Evolutionary conservation across 495 filamentous ascomycete species (phyloP), one percentile per base, ranked within the genome.

Genomic region (Penicillium arizonense): DNA sequence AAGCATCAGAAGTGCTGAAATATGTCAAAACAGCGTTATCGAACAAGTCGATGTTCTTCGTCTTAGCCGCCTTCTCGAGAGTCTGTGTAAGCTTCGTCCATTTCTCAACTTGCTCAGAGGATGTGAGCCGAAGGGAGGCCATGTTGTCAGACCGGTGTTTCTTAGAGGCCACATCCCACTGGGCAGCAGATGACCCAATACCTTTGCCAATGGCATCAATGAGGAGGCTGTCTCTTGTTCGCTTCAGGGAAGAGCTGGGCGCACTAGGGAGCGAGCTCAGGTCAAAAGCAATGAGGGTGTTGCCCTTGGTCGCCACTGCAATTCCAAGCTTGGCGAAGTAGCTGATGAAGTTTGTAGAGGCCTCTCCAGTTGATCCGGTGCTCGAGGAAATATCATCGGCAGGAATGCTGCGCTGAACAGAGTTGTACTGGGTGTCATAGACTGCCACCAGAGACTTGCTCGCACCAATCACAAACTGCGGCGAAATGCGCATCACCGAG

Each of bases 181-280:
- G 65, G 0, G 67, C 53, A 39, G 65, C 60, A 13, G 72, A 73
- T 33, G 65, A 69, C 30, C 63, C 70, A 32, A 73, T 73, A 36
- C 76, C 75, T 18, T 83, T 82, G 4, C 87, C 84, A 56, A 90
- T 82, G 1, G 87, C 85, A 59, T 89, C 84, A 21, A 88, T 84
- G 24, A 91, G 66, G 18, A 89, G 72, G 13, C 87, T 87, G 47
- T 84, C 81, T 13, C 83, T 77, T 8, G 83, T 80, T 5, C 84
- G 76, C 67, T 87, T 87, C 26, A 74, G 75, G 10, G 76, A 73
- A n/a, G 77, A 57, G 56, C 72, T 68, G 0, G 64, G 51, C 2
- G 63, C 46, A 16, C 47, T 62, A 26, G 82, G 77, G 0, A 82
- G 79, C 3, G 81, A 78, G 59, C 84, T 84, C 20, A 89, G 65